Percentiles rank a stretch among this genome's conserved stretches.
Conservation (phyloP, 768 basidiomycete species). For the Rhodotorula paludigena region DNA sequence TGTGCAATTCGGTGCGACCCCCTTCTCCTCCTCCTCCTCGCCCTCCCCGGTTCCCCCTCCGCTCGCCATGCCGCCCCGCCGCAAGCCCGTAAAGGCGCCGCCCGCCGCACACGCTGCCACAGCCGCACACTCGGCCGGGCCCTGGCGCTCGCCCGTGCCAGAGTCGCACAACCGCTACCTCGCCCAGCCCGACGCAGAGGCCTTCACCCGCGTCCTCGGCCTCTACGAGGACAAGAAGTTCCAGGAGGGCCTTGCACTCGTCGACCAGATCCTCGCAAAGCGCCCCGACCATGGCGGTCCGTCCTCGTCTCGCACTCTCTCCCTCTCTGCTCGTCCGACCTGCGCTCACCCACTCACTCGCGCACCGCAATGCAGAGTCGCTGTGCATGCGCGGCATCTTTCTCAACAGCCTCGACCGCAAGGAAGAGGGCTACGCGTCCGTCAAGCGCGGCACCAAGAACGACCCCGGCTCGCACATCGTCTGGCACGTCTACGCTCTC, state of each 20-base stretch:
- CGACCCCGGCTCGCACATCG: constrained; percentile 75
- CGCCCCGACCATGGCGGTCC: constrained; percentile 90
- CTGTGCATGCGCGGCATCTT: constrained; percentile 94
- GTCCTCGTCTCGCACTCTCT: constrained; percentile 38
- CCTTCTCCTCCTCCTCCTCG: not conserved
- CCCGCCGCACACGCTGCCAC: constrained; percentile 20
- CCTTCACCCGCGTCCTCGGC: constrained; percentile 34
- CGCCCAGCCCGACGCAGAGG: constrained; percentile 15
- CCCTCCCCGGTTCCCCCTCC: not conserved
- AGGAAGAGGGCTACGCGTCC: constrained; percentile 73
- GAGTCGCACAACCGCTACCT: constrained; percentile 21
- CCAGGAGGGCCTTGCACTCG: constrained; percentile 81
- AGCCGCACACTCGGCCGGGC: not conserved
- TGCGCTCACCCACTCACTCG: not conserved
- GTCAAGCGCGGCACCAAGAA: constrained; percentile 76
- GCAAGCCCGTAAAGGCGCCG: constrained; percentile 63
- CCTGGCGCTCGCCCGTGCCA: not conserved
- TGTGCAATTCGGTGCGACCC: too few species aligned
- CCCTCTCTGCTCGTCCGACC: not conserved
- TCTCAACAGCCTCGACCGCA: constrained; percentile 69
- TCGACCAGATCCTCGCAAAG: constrained; percentile 91
- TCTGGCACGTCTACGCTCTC: constrained; percentile 96
- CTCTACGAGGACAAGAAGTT: constrained; percentile 84
- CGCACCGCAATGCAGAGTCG: constrained; percentile 66
- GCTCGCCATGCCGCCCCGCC: constrained; percentile 14